These are phyloP conservation scores for Yamadazyma olivae DNA, from an alignment of 805 yeast genomes.

Conservation along the genomic window DNA sequence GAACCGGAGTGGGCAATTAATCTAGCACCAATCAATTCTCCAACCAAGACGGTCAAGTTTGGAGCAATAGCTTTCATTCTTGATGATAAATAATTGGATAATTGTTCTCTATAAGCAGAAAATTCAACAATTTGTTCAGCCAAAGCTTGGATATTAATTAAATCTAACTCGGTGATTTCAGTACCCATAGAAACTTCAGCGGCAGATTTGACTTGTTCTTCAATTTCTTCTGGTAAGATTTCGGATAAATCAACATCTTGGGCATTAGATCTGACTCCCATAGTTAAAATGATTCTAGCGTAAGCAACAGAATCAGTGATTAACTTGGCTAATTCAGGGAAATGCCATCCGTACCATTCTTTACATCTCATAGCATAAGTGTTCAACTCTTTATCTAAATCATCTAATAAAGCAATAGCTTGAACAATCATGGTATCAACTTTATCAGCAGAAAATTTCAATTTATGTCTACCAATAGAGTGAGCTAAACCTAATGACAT, in stretches of 20 bases:
- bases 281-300: conserved; percentile 87
- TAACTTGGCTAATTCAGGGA: conserved; percentile 98
- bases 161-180: conserved; percentile 89
- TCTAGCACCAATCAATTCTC: conserved; percentile 98
- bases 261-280: conserved; percentile 94
- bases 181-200: conserved; percentile 99
- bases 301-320: conserved; percentile 93
- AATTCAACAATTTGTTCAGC: conserved; percentile 97
- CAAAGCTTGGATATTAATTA: conserved; percentile 80
- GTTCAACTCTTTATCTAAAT: conserved; percentile 94
- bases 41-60: conserved; percentile 90
- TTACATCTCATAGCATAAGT: conserved; percentile 98
- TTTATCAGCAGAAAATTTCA: conserved; percentile 96
- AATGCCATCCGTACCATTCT: conserved; percentile 99
- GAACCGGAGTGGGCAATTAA: conserved; percentile 97
- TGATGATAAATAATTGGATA: conserved; percentile 83
- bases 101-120: conserved; percentile 93
- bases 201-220: conserved; percentile 76
- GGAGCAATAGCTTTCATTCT: conserved; percentile 99
- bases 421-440: conserved; percentile 99
- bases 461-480: conserved; percentile 96
- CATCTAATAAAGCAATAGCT: conserved; percentile 96
- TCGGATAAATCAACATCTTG: conserved; percentile 75
- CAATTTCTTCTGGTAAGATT: conserved; percentile 45
- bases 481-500: conserved; percentile 99